A percentile compares a stretch with the other conserved stretches of the same genome.
Conservation (phyloP, 208 protist genomes). For the Leishmania turanica region DNA sequence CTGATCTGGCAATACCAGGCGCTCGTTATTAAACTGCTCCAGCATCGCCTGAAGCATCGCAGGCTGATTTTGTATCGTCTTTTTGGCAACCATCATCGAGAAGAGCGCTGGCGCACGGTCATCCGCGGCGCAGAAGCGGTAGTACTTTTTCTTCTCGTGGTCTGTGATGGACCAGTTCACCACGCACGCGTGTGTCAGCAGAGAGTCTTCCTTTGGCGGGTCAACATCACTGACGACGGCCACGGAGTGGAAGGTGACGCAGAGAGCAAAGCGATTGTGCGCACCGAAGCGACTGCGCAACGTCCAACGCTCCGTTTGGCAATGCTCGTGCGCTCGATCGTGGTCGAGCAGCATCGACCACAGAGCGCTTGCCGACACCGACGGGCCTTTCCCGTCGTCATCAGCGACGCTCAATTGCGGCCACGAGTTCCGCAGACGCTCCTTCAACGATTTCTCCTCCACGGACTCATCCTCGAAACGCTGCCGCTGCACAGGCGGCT, state of each 20-base stretch:
- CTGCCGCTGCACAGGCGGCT: slow-evolving; percentile 23
- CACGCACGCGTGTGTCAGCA: slow-evolving; percentile 28
- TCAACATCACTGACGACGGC: slow-evolving; percentile 52
- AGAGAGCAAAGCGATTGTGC: slow-evolving; percentile 48
- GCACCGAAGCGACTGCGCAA: slow-evolving; percentile 43
- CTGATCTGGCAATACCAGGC: slow-evolving; percentile 47
- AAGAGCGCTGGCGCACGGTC: slow-evolving; percentile 42
- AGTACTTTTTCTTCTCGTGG: slow-evolving; percentile 49
- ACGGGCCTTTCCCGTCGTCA: background rate
- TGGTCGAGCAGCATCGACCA: slow-evolving; percentile 36
- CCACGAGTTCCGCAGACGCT: slow-evolving; percentile 43
- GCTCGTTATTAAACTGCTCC: slow-evolving; percentile 52
- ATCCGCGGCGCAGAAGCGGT: slow-evolving; percentile 60
- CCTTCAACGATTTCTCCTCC: slow-evolving; percentile 33
- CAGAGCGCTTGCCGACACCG: slow-evolving; percentile 25
- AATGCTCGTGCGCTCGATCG: slow-evolving; percentile 45
- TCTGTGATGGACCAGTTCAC: slow-evolving; percentile 66
- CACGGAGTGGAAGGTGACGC: slow-evolving; percentile 38
- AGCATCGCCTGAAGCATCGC: slow-evolving; percentile 59
- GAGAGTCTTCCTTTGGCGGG: slow-evolving; percentile 17
- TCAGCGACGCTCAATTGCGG: slow-evolving; percentile 22
- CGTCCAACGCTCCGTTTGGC: slow-evolving; percentile 46
- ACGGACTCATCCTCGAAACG: slow-evolving; percentile 31
- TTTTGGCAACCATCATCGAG: slow-evolving; percentile 48
- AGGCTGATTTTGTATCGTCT: slow-evolving; percentile 26